Percentiles rank a stretch among this genome's conserved stretches.
Conservation (phyloP, 805 yeast species). For the Pichia nakasei region DNA sequence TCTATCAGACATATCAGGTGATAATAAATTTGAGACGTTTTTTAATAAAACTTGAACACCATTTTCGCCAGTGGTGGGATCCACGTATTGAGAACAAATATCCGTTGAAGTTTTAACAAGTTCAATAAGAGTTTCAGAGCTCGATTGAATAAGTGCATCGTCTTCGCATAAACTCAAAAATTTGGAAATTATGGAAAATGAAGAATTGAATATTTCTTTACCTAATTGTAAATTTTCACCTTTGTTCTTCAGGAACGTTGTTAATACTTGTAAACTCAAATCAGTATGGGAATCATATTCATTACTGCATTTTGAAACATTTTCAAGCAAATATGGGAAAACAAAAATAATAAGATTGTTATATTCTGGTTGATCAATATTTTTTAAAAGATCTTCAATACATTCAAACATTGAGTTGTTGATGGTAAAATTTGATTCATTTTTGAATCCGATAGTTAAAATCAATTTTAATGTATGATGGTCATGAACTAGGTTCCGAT, state of each 20-base stretch:
- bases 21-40: conserved; percentile 59
- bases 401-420: conserved; percentile 62
- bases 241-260: conserved; percentile 39
- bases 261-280: conserved; percentile 49
- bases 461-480: conserved; percentile 42
- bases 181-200: conserved; percentile 36
- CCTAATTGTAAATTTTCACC: conserved; percentile 13
- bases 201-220: conserved; percentile 29
- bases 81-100: conserved; percentile 26
- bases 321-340: conserved; percentile 41
- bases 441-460: conserved; percentile 57
- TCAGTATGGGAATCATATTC: conserved; percentile 56
- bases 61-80: conserved; percentile 28
- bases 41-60: conserved; percentile 53
- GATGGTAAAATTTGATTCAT: conserved; percentile 66
- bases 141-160: conserved; percentile 67
- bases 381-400: conserved; percentile 47
- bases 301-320: conserved; percentile 27
- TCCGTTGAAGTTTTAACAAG: conserved; percentile 37
- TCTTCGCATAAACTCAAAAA: conserved; percentile 46
- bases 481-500: conserved; percentile 24
- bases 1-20: conserved; percentile 64
- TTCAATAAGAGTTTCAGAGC: conserved; percentile 65
- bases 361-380: conserved; percentile 38
- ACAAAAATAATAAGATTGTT: conserved; percentile 39